Evolutionary conservation across 2,329 filamentous ascomycete species (phyloP), one percentile per base, ranked within the genome.

Genomic region (Aschersonia sp.): DNA sequence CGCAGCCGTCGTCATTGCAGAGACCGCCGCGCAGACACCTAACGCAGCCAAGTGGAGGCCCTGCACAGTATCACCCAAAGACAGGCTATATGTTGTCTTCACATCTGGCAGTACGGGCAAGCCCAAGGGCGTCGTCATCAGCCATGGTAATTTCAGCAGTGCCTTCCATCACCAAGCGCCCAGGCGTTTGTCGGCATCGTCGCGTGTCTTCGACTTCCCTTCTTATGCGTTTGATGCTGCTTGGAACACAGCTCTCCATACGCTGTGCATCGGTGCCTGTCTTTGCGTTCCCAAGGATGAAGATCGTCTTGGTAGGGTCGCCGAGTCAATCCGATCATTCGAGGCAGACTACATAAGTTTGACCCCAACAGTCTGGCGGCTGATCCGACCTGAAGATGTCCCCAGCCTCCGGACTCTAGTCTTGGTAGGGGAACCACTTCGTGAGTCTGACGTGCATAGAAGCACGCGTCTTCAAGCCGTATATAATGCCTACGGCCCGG

Each of bases 181-280:
- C 2, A 43, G 53, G 14, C 48, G 53, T 2, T 52, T 55, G 45
- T 50, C 29, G 6, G 35, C 39, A 7, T 35, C 48, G 8, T 47
- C 54, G 5, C 45, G 57, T 6, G 53, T 57, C 4, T 55, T 54
- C n/a, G 55, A 57, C 47, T 58, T 55, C 46, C 52, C 56, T 11
- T 53, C 55, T 14, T 58, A 52, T 45, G 50, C 49, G 12, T 58
- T 54, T 37, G 56, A 57, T 37, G 51, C 50, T 0, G 47, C 51
- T 4, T 53, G 51, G 50, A 48, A 47, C 14, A 56, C 57, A 11
- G 46, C 54, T 31, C 44, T 58, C 7, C 47, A 49, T 30, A 48
- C 56, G 0, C 47, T 54, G 22, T 50, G 49, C 14, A 46, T 43
- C 6, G 55, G 55, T 30, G 55, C 45, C 5, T 54, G 52, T 29